Percentiles rank a stretch among this genome's conserved stretches.
phyloP scores from a whole-genome alignment of 495 filamentous ascomycete species.

The Chaetomium fimeti region DNA sequence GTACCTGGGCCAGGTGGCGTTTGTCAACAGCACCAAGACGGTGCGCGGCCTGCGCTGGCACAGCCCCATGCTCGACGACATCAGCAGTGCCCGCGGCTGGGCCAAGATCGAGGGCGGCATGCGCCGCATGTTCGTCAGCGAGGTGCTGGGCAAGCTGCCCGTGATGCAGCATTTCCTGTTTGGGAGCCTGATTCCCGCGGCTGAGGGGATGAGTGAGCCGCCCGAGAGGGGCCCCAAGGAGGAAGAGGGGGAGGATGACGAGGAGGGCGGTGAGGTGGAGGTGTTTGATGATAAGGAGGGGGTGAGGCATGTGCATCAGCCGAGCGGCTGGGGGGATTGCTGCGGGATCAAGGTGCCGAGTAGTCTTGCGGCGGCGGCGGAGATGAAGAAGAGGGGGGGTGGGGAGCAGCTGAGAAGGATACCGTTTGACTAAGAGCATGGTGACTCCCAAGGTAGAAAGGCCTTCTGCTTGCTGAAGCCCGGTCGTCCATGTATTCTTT shows the following conservation, averaged over 20 bases:
- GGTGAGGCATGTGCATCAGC: slow-evolving; percentile 64
- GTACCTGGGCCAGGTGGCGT: slow-evolving; percentile 88
- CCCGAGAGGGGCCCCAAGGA: slow-evolving; percentile 33
- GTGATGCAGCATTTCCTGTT: slow-evolving; percentile 99
- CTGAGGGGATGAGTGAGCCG: slow-evolving; percentile 72
- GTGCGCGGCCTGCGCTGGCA: slow-evolving; percentile 96
- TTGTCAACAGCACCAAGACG: slow-evolving; percentile 94
- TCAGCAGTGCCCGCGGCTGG: slow-evolving; percentile 89
- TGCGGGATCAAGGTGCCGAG: slow-evolving; percentile 98
- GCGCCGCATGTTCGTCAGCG: slow-evolving; percentile 91
- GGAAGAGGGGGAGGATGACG: slow-evolving; percentile 47
- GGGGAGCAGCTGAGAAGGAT: slow-evolving; percentile 71
- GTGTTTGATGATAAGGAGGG: slow-evolving; percentile 61
- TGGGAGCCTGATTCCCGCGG: slow-evolving; percentile 75
- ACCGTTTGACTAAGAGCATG: slow-evolving; percentile 71
- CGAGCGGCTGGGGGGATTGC: slow-evolving; percentile 86
- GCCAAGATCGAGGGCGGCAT: slow-evolving; percentile 90
- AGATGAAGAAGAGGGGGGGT: slow-evolving; percentile 71
- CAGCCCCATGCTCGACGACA: slow-evolving; percentile 97
- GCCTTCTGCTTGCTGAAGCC: no score
- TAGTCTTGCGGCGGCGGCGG: slow-evolving; percentile 80
- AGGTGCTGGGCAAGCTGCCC: slow-evolving; percentile 89
- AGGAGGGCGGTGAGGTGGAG: slow-evolving; percentile 55
- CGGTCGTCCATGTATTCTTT: no score
- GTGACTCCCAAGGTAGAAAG: no score